Evolutionary conservation across 2,329 filamentous ascomycete species (phyloP).

Genomic region (Curvularia sp.): DNA sequence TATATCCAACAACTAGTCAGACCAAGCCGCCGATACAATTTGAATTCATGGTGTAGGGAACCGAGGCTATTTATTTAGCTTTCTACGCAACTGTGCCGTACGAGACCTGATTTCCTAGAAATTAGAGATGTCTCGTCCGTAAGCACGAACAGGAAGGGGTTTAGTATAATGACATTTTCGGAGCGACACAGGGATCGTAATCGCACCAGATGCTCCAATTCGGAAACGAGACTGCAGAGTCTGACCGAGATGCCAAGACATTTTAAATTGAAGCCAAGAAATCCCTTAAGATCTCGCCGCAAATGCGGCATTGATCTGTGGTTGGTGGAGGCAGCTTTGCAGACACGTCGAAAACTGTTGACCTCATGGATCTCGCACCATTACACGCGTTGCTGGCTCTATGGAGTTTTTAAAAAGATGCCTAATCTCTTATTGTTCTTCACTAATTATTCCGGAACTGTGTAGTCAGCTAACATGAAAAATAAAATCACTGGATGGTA

Average conservation of each 20-base stretch:
- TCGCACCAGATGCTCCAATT: not conserved
- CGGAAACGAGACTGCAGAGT: not conserved
- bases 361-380: not conserved
- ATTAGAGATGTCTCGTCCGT: not conserved
- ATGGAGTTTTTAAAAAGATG: not conserved
- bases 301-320: slow-evolving; percentile 6
- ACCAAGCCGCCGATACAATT: not conserved
- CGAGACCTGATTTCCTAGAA: not conserved
- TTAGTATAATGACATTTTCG: not conserved
- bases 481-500: too few relatives aligned
- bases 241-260: slow-evolving; percentile 13
- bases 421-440: not conserved
- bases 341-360: slow-evolving; percentile 7
- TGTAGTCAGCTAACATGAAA: not conserved
- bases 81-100: not conserved
- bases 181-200: not conserved
- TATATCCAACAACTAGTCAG: not conserved
- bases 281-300: not conserved
- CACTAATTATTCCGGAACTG: slow-evolving; percentile 4
- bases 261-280: slow-evolving; percentile 9
- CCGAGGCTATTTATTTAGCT: not conserved
- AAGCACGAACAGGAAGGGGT: not conserved
- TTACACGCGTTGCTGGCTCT: not conserved
- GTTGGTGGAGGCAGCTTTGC: slow-evolving; percentile 1
- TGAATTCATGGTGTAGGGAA: not conserved